phyloP scores from a whole-genome alignment of 2,329 filamentous ascomycete species.

The Hymenoscyphus infarciens region DNA sequence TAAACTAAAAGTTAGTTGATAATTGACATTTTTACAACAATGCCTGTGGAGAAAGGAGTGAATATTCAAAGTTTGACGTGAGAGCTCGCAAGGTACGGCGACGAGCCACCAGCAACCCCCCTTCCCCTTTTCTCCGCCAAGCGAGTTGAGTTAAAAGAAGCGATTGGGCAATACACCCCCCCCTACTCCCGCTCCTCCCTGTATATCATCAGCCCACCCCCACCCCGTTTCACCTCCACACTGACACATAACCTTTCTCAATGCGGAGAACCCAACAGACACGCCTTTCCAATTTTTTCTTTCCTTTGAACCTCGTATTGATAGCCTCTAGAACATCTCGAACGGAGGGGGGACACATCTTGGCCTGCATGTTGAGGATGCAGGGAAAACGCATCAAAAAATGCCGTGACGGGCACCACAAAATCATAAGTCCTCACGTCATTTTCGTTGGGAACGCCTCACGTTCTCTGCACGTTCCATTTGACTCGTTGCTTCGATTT shows the following conservation, averaged over 20 bases:
- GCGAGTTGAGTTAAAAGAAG: background rate
- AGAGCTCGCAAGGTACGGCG: background rate
- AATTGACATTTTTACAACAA: background rate
- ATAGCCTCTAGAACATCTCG: background rate
- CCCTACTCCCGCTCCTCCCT: background rate
- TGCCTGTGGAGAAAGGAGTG: background rate
- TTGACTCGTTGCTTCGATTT: background rate
- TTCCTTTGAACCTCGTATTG: background rate
- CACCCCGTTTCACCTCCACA: background rate
- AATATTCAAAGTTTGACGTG: background rate
- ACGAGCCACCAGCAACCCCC: background rate
- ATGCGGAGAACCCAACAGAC: background rate
- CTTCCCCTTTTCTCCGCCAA: background rate
- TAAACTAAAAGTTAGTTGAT: background rate
- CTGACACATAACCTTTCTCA: background rate
- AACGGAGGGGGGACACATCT: background rate
- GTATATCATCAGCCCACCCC: background rate
- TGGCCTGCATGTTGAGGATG: background rate
- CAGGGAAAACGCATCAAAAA: constrained; percentile 1
- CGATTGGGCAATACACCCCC: background rate
- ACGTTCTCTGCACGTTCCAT: constrained; percentile 1
- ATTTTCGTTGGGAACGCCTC: background rate
- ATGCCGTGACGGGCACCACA: background rate
- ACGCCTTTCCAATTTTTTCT: background rate
- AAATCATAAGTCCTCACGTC: background rate